Evolutionary conservation across 306 rosid species (phyloP).

Genomic region (Rosa chinensis): DNA sequence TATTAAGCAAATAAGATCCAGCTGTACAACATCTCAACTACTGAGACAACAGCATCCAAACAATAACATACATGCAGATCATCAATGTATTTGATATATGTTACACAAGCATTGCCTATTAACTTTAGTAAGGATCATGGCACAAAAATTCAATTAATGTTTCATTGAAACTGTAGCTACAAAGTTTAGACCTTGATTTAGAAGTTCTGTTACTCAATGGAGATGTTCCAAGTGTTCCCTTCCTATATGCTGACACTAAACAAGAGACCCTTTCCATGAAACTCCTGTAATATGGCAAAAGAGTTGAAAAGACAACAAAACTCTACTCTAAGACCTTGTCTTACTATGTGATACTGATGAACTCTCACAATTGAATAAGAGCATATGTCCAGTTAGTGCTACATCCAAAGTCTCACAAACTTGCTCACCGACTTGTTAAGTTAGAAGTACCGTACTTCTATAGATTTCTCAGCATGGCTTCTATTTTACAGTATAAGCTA

Average conservation of each 20-base stretch:
- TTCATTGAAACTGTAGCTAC: background rate
- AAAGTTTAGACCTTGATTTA: background rate
- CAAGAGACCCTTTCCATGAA: background rate
- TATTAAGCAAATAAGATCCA: background rate
- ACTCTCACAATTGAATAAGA: background rate
- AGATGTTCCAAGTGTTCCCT: background rate
- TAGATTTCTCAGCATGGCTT: background rate
- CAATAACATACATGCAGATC: background rate
- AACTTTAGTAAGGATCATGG: background rate
- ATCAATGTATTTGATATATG: background rate
- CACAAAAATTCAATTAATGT: background rate
- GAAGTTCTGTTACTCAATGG: background rate
- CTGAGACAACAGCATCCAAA: background rate
- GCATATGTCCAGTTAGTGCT: background rate
- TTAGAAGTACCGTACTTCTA: background rate
- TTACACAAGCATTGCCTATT: background rate
- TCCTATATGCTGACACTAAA: background rate
- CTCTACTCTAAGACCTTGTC: background rate
- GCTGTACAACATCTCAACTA: background rate
- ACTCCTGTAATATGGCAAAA: background rate
- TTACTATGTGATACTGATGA: background rate
- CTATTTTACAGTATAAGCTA: background rate
- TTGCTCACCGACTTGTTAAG: background rate
- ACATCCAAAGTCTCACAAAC: background rate
- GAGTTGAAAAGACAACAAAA: background rate